Evolutionary conservation across 2,329 filamentous ascomycete genomes (phyloP), one percentile per base, ranked within the genome.

Genomic region (Epichloe brachyelytri): DNA sequence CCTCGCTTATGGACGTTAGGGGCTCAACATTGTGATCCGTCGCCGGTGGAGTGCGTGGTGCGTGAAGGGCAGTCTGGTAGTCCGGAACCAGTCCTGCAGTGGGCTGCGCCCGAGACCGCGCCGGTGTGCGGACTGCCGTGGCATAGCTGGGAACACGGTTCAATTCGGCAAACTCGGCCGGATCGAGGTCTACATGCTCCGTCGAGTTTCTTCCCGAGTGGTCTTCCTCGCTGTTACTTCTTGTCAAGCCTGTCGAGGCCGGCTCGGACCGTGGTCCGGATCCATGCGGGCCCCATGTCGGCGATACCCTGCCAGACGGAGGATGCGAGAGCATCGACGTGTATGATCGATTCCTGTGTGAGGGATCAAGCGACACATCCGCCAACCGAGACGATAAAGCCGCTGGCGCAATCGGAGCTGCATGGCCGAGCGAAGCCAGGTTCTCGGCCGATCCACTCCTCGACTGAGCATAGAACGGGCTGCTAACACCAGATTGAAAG

Each of bases 381-480:
- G 91, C 87, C 53, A 95, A 74, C 50, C 67, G 83, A 67, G 67
- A 84, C 67, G 66, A 87, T 57, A 79, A 76, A 53, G 68, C 75
- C 34, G 74, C 76, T n/a, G 76, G 77, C 14, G 67, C 59, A 12
- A 70, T 58, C 12, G 64, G 61, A 12, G 57, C 57, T 46, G 58
- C 60, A 52, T 65, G 59, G 2, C 58, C 56, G 48, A 68, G 62
- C 81, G 70, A 4, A 75, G 79, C 46, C 46, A 97, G 72, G 62
- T 96, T 91, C 60, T 97, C 93, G 10, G 77, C 72, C 0, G 91
- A 97, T 5, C 85, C 83, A 45, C 83, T 79, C 51, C 88, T 82
- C 50, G 86, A 84, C 48, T 80, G 78, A 7, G 74, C 77, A 59
- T 82, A 82, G 59, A 88, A 83, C 0, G 93, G 93, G 37, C 88